These are phyloP conservation scores for Blastobotrys proliferans DNA, from an alignment of 1,139 yeast species.

Conservation along the genomic window DNA sequence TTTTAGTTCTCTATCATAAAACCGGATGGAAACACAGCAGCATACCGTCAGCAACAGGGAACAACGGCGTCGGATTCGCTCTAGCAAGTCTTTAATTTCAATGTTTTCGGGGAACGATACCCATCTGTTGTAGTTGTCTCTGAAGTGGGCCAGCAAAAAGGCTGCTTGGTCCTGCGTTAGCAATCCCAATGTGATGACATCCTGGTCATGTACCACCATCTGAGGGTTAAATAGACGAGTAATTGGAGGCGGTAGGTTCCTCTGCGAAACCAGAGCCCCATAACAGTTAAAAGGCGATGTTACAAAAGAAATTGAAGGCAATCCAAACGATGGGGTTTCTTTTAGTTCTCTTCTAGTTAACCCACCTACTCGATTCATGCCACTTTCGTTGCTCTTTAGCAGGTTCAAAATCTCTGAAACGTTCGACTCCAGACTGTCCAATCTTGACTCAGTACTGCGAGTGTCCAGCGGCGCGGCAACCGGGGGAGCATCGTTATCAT, in stretches of 20 bases:
- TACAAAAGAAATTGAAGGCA: slow-evolving; percentile 42
- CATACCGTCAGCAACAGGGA: slow-evolving; percentile 64
- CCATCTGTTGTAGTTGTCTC: slow-evolving; percentile 74
- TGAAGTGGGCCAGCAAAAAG: slow-evolving; percentile 52
- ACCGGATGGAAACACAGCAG: slow-evolving; percentile 58
- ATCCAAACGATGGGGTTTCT: slow-evolving; percentile 38
- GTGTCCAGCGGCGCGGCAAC: slow-evolving; percentile 24
- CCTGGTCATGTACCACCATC: slow-evolving; percentile 36
- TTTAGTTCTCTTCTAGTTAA: slow-evolving; percentile 16
- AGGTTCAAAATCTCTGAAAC: slow-evolving; percentile 27
- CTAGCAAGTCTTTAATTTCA: slow-evolving; percentile 49
- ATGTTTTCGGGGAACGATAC: slow-evolving; percentile 61
- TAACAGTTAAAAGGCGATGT: slow-evolving; percentile 51
- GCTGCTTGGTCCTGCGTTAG: slow-evolving; percentile 49
- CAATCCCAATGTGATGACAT: slow-evolving; percentile 48
- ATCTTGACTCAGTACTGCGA: slow-evolving; percentile 20
- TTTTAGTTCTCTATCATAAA: slow-evolving; percentile 41
- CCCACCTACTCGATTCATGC: slow-evolving; percentile 11
- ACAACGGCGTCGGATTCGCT: slow-evolving; percentile 49
- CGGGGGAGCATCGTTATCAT: slow-evolving; percentile 14
- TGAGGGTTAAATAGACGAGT: slow-evolving; percentile 40
- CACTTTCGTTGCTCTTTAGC: slow-evolving; percentile 15
- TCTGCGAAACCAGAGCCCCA: slow-evolving; percentile 35
- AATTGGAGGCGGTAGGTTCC: slow-evolving; percentile 44
- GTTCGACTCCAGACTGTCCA: slow-evolving; percentile 23